Evolutionary conservation across 2,329 filamentous ascomycete species (phyloP), one percentile per base, ranked within the genome.

Genomic region (Pestalotiopsis sp.): DNA sequence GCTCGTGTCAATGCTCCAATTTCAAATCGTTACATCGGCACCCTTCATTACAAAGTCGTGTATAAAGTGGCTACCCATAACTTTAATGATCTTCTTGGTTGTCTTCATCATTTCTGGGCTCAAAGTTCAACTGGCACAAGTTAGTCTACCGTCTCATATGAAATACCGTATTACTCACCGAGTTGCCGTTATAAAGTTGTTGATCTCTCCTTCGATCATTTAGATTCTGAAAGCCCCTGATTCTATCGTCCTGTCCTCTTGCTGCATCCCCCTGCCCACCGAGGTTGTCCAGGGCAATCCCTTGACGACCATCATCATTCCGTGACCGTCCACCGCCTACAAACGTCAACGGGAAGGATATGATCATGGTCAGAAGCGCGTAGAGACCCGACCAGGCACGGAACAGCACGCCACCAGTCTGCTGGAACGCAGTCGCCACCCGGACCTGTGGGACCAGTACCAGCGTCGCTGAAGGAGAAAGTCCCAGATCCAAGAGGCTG

Each of bases 141-240:
- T 81, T 72, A 84, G 81, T 57, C 62, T 57, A 36, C 11, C 39
- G 7, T 36, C 39, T 9, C n/a, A n/a, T 2, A 9, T 23, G 9
- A 61, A 61, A 14, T 6, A 59, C 20, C 4, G 20, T 11, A 59
- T 11, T n/a, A 82, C 89, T 80, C 84, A 95, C 93, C 78, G 93
- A 93, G 76, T 97, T 98, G 1, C 95, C 95, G 76, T 98, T 98
- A 77, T 98, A 97, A 61, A 97, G 87, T 76, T 97, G 91, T 59
- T 90, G 87, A 71, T 91, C 86, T 67, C 87, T 81, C 66, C 84
- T 84, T 52, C 85, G 83, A 70, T 87, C 83, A 23, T 85, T 82
- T 52, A 85, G 82, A 69, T 90, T 87, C 71, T 82, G 80, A 67
- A 91, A 79, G 0, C 87, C 89, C 64, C 84, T 81, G 69, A 81